Percentiles rank a stretch among this genome's conserved stretches.
These are phyloP conservation scores for Exophiala oligosperma DNA, from an alignment of 2,329 filamentous ascomycete species.

Conservation along the genomic window DNA sequence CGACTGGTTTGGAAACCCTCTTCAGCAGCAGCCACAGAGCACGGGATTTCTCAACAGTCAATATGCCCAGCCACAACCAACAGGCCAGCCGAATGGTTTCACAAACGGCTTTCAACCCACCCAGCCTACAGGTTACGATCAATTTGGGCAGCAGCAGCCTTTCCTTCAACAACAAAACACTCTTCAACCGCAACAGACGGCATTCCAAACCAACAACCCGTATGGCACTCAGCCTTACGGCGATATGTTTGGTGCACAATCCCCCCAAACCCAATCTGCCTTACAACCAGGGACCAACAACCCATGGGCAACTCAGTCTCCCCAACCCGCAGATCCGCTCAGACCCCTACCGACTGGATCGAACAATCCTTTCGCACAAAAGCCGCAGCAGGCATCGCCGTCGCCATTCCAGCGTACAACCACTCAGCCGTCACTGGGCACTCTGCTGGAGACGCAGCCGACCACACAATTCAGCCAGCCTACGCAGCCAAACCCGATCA, in stretches of 20 bases:
- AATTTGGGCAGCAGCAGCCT: slow-evolving; percentile 42
- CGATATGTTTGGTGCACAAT: slow-evolving; percentile 38
- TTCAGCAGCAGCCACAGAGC: slow-evolving; percentile 72
- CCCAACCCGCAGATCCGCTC: slow-evolving; percentile 62
- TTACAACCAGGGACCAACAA: slow-evolving; percentile 86
- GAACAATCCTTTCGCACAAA: slow-evolving; percentile 87
- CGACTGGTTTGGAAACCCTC: slow-evolving; percentile 95
- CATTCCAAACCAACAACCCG: slow-evolving; percentile 58
- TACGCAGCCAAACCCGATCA: slow-evolving; percentile 55
- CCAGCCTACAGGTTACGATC: slow-evolving; percentile 40
- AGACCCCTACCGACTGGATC: slow-evolving; percentile 88
- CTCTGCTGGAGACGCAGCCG: slow-evolving; percentile 81
- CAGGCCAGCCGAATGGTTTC: slow-evolving; percentile 69
- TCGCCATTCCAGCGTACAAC: slow-evolving; percentile 62
- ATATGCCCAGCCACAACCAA: slow-evolving; percentile 66
- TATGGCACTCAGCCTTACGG: slow-evolving; percentile 54
- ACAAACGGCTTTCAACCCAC: slow-evolving; percentile 71
- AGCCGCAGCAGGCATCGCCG: slow-evolving; percentile 22
- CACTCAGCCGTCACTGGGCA: slow-evolving; percentile 69
- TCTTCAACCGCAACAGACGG: slow-evolving; percentile 60
- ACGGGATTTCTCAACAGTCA: slow-evolving; percentile 68
- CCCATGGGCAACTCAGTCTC: slow-evolving; percentile 73
- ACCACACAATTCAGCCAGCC: slow-evolving; percentile 56
- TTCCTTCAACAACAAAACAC: slow-evolving; percentile 53
- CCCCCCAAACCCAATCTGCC: slow-evolving; percentile 49